phyloP scores from a whole-genome alignment of 164 flowering plant species.

The Aristolochia contorta region DNA sequence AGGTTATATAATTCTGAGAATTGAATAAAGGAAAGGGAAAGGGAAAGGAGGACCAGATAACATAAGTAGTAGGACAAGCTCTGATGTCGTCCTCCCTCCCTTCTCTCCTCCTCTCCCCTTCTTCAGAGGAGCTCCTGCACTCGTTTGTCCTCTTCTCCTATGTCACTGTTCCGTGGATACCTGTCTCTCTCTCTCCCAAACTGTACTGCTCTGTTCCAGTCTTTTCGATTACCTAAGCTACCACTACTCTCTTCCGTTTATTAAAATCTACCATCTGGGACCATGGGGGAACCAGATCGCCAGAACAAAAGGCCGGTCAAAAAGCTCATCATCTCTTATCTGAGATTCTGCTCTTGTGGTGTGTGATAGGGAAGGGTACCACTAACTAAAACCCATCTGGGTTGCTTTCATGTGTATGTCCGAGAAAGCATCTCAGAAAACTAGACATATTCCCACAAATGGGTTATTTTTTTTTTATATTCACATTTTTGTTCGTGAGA shows the following conservation, averaged over 20 bases:
- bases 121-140: constrained; percentile 20
- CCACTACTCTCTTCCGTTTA: constrained; percentile 9
- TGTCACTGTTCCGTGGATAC: constrained; percentile 30
- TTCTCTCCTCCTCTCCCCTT: constrained; percentile 20
- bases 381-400: constrained; percentile 33
- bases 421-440: neutral
- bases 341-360: constrained; percentile 51
- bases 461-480: neutral
- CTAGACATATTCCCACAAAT: neutral
- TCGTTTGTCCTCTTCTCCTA: constrained; percentile 32
- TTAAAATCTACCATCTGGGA: constrained; percentile 6
- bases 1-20: constrained; percentile 20
- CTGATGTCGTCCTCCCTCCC: constrained; percentile 10
- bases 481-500: neutral
- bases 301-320: constrained; percentile 19
- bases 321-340: constrained; percentile 39
- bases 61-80: constrained; percentile 31
- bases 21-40: constrained; percentile 2
- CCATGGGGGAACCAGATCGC: constrained; percentile 17
- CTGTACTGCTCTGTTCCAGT: constrained; percentile 18
- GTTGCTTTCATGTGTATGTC: constrained; percentile 19
- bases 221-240: neutral
- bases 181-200: constrained; percentile 20
- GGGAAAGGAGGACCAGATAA: neutral
- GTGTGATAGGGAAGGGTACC: constrained; percentile 31